A percentile compares a stretch with the other conserved stretches of the same genome.
phyloP scores from a whole-genome alignment of 1,284 basidiomycete species.

The Trametes hirsuta region DNA sequence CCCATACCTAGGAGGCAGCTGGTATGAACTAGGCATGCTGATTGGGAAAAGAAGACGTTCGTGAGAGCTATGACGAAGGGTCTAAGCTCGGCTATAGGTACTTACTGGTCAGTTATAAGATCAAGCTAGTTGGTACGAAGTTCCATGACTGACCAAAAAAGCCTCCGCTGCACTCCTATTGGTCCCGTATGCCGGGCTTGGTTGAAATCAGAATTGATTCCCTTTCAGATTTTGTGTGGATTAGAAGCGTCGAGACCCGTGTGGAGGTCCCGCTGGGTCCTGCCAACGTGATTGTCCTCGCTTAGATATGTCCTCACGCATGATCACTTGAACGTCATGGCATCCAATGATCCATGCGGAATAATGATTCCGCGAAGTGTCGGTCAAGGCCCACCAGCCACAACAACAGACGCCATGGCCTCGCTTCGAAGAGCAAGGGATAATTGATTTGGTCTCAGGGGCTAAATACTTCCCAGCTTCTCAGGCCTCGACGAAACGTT shows the following conservation, averaged over 20 bases:
- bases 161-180: slow-evolving; percentile 3
- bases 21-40: neutral
- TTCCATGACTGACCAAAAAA: slow-evolving; percentile 5
- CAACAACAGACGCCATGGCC: too few species aligned
- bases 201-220: slow-evolving; percentile 5
- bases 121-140: neutral
- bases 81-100: neutral
- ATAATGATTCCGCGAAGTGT: too few species aligned
- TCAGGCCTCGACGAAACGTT: too few species aligned
- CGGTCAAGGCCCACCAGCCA: too few species aligned
- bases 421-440: too few species aligned
- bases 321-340: too few species aligned
- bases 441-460: too few species aligned
- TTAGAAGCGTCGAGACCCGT: neutral
- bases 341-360: too few species aligned
- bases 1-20: neutral
- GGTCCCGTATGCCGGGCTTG: neutral
- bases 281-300: too few species aligned
- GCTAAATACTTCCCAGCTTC: too few species aligned
- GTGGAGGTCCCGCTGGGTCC: too few species aligned
- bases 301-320: too few species aligned
- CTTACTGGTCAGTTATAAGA: neutral
- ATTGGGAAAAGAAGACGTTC: neutral
- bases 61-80: neutral
- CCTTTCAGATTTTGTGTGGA: neutral